These are phyloP conservation scores for Chrysoporthe austroafricana DNA, from an alignment of 2,329 filamentous ascomycete genomes.

Conservation along the genomic window DNA sequence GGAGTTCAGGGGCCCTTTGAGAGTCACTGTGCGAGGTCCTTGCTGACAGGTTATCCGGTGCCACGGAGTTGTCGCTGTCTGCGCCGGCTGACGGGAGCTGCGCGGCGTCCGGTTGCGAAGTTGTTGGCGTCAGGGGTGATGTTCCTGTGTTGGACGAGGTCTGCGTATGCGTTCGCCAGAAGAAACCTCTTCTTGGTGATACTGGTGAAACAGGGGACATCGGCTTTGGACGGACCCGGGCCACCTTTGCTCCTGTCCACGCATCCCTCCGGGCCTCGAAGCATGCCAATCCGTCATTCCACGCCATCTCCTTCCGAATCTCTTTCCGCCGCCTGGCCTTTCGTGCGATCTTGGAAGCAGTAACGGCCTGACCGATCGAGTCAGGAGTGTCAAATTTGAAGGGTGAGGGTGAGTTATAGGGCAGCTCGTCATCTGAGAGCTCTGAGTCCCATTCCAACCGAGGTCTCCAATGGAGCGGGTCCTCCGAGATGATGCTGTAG, in stretches of 20 bases:
- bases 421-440: constrained; percentile 53
- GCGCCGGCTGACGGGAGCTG: constrained; percentile 12
- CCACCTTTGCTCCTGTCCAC: constrained; percentile 79
- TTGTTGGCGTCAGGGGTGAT: constrained; percentile 35
- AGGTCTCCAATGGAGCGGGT: constrained; percentile 53
- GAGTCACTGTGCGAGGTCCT: constrained; percentile 29
- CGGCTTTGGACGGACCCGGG: constrained; percentile 56
- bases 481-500: constrained; percentile 63
- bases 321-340: constrained; percentile 60
- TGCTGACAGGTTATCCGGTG: constrained; percentile 24
- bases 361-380: constrained; percentile 48
- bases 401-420: constrained; percentile 44
- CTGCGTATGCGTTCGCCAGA: constrained; percentile 44
- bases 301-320: constrained; percentile 67
- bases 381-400: constrained; percentile 57
- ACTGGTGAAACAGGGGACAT: constrained; percentile 44
- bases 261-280: constrained; percentile 78
- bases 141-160: constrained; percentile 45
- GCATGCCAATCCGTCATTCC: constrained; percentile 82
- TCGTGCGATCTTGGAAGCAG: constrained; percentile 50
- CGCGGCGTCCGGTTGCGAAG: constrained; percentile 18
- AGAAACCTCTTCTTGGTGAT: constrained; percentile 55
- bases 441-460: constrained; percentile 63
- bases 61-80: constrained; percentile 28
- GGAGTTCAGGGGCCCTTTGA: constrained; percentile 33